Base-by-base conservation (phyloP, 768 basidiomycete genomes). In the Suillus bovinus region DNA sequence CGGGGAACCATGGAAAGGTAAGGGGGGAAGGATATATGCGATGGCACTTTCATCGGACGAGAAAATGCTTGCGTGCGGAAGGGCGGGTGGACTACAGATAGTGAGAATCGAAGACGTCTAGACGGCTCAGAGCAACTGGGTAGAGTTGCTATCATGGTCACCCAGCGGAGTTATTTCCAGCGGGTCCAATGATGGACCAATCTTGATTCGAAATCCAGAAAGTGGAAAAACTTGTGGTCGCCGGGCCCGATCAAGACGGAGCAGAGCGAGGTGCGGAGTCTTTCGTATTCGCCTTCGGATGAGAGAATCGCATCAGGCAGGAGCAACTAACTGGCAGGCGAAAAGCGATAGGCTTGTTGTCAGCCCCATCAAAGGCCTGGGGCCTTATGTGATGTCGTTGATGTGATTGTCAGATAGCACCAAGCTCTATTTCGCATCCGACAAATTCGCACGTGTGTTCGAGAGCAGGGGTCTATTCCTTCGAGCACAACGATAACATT, bases 201-300 rank as follows among this genome's bases (percentile, higher is more conserved):
- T 49, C 6, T 7, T 49, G 3, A 49, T 49, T 27, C 47, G 47
- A 9, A 49, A 11, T 20, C 29, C 4, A 20, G 24, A 27, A 2
- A 27, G 8, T 10, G 50, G 50, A 52, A 13, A 31, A 31, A 17
- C n/a, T 52, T 8, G 17, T 20, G 10, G 29, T 52, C n/a, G n/a
- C n/a, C n/a, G 17, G 49, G 24, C 46, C 47, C 27, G 0, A 50
- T 20, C 17, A 5, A 33, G 20, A 53, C 20, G 17, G 6, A 33
- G 50, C 52, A 31, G 10, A 11, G 2, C 5, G 0, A 1, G 2
- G n/a, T 53, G 33, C 0, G 0, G 4, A 1, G 5, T 34, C 31
- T 53, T 2, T 31, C 52, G 8, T 34, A 20, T 31, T 31, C 49
- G 2, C 49, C 49, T 31, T 52, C 49, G 1, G 49, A 17, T 2